Evolutionary conservation across 306 rosid species (phyloP).

Genomic region (Sphenostylis stenocarpa): DNA sequence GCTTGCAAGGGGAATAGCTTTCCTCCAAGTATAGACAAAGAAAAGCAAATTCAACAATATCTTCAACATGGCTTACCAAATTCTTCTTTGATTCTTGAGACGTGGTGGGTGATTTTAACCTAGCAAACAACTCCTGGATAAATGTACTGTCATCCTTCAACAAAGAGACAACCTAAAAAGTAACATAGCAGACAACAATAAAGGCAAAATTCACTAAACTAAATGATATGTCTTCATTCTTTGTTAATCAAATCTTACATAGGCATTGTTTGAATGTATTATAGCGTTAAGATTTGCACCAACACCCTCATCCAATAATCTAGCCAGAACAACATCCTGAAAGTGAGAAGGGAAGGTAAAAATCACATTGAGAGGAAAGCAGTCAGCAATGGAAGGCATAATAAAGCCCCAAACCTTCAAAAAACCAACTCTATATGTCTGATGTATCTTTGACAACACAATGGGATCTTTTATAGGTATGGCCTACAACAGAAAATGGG

Average conservation of each 20-base stretch:
- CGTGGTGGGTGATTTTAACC: constrained; percentile 67
- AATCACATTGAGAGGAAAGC: constrained; percentile 25
- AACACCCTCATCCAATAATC: constrained; percentile 86
- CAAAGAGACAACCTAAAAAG: constrained; percentile 76
- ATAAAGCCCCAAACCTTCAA: constrained; percentile 63
- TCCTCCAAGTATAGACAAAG: background rate
- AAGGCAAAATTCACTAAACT: constrained; percentile 13
- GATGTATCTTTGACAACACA: constrained; percentile 92
- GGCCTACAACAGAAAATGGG: constrained; percentile 57
- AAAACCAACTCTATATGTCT: constrained; percentile 93
- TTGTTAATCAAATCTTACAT: constrained; percentile 52
- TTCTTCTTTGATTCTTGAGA: constrained; percentile 80
- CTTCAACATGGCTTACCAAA: constrained; percentile 55
- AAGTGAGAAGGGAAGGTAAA: constrained; percentile 38
- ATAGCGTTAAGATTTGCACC: constrained; percentile 80
- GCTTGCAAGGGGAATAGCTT: background rate
- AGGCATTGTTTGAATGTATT: constrained; percentile 82
- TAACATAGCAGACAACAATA: constrained; percentile 32
- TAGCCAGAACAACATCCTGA: constrained; percentile 92
- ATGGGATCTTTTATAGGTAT: constrained; percentile 79
- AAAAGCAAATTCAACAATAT: constrained; percentile 23
- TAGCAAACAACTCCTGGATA: constrained; percentile 92
- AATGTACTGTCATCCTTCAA: constrained; percentile 84
- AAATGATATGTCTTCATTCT: background rate
- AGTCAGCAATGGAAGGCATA: background rate